phyloP scores from a whole-genome alignment of 306 rosid genomes.

The Echinosophora koreensis region DNA sequence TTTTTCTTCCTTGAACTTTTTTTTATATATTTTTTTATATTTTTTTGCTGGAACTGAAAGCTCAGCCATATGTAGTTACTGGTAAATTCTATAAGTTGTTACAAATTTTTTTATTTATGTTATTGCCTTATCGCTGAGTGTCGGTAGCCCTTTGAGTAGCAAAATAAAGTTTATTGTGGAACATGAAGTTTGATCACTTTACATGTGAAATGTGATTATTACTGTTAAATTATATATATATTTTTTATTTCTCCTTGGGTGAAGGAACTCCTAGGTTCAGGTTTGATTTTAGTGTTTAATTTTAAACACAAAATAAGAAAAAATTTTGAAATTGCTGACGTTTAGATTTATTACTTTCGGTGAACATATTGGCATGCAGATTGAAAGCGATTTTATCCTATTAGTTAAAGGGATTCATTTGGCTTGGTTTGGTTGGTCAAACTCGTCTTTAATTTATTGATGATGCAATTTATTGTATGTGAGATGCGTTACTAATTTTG shows the following conservation, averaged over 20 bases:
- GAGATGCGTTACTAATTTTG: conserved; percentile 17
- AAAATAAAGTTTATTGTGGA: background rate
- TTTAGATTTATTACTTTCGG: conserved; percentile 16
- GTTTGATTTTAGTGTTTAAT: background rate
- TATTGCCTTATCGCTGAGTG: background rate
- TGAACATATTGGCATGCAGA: conserved; percentile 22
- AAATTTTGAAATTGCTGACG: conserved; percentile 7
- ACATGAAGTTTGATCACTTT: conserved; percentile 36
- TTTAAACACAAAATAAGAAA: background rate
- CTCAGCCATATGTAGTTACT: background rate
- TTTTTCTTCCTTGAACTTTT: background rate
- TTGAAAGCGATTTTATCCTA: conserved; percentile 14
- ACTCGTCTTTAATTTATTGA: conserved; percentile 19
- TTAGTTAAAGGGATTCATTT: conserved; percentile 10
- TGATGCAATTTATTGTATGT: conserved; percentile 38
- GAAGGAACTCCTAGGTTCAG: background rate
- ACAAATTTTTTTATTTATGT: background rate
- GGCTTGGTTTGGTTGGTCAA: conserved; percentile 40
- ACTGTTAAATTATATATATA: background rate
- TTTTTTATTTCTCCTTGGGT: background rate
- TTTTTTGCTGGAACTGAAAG: background rate
- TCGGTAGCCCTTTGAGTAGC: background rate
- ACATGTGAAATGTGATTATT: background rate
- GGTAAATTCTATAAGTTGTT: background rate
- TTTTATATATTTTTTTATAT: background rate